Evolutionary conservation across 2,329 filamentous ascomycete species (phyloP).

Genomic region (Claviceps africana): DNA sequence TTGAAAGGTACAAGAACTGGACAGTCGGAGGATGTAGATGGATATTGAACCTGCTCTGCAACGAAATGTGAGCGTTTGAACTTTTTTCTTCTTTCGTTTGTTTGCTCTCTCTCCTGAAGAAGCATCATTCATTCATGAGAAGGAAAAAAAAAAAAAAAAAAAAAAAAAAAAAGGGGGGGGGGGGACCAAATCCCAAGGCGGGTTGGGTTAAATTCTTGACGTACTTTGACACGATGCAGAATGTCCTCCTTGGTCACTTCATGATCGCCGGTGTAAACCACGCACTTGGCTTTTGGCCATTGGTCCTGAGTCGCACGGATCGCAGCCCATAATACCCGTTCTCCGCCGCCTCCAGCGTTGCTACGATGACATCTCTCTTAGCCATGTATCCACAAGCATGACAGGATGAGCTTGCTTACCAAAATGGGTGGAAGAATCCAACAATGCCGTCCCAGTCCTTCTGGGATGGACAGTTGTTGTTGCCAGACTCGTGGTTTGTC

Average conservation of each 20-base stretch:
- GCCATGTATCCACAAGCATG: background rate
- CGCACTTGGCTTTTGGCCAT: conserved; percentile 78
- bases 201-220: conserved; percentile 4
- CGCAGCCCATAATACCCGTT: conserved; percentile 91
- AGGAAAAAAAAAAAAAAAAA: too few species aligned
- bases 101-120: background rate
- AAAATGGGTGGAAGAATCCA: conserved; percentile 97
- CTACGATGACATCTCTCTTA: conserved; percentile 26
- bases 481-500: conserved; percentile 29
- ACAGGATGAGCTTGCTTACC: conserved; percentile 36
- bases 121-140: too few species aligned
- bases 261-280: conserved; percentile 92
- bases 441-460: conserved; percentile 71
- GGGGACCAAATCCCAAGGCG: background rate
- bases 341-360: conserved; percentile 91
- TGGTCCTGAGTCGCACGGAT: conserved; percentile 78
- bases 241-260: conserved; percentile 72
- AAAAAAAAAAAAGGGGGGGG: too few species aligned
- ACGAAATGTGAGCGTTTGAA: conserved; percentile 1
- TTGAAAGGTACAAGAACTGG: conserved; percentile 81
- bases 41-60: conserved; percentile 82
- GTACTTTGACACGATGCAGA: conserved; percentile 59
- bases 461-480: conserved; percentile 21
- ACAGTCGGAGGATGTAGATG: conserved; percentile 69
- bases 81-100: background rate